Evolutionary conservation across 305 asterid species (phyloP), one percentile per base, ranked within the genome.

Genomic region (Solanum hybrid): DNA sequence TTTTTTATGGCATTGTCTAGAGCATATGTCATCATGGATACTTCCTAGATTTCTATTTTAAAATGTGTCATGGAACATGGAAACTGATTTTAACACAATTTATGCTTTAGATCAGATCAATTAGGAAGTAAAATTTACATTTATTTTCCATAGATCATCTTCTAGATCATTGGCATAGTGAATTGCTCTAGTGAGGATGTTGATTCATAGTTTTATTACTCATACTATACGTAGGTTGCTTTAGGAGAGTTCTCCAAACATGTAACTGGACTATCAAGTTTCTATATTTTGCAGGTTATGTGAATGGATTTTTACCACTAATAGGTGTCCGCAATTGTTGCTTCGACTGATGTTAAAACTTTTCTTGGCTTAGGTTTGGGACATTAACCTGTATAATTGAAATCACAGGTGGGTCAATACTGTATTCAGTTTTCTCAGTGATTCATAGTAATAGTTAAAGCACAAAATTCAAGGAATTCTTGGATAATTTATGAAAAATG

Each of bases 361-460:
- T 87, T 87, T 87, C 82, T 71, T 86, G 89, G 89, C 26, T 75
- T 87, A 75, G 5, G 51, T 78, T 72, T 37, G 29, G 82, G 86
- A 19, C 71, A 66, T 87, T 40, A 71, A 86, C 66, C 27, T 86
- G 89, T 36, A 87, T 64, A 86, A 69, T 86, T 86, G 88, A 15
- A 38, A 27, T 9, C 85, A 38, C 82, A 78, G 40, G 73, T 87
- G 64, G 66, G 89, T 37, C 69, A 75, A 87, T 40, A 87, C 71
- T 27, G n/a, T 36, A 87, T 42, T 42, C 19, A 87, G 31, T 76
- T 42, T 69, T 31, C 85, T 76, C 6, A 40, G 29, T 9, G 56
- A 27, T 27, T 40, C 73, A 73, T 36, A 87, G 56, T 37, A 86
- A 8, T 29, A 86, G 22, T 29, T 86, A 35, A 35, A 51, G 40